Percentiles rank a stretch among this genome's conserved stretches.
Conservation (phyloP, 306 rosid genomes). For the Cicer bijugum region DNA sequence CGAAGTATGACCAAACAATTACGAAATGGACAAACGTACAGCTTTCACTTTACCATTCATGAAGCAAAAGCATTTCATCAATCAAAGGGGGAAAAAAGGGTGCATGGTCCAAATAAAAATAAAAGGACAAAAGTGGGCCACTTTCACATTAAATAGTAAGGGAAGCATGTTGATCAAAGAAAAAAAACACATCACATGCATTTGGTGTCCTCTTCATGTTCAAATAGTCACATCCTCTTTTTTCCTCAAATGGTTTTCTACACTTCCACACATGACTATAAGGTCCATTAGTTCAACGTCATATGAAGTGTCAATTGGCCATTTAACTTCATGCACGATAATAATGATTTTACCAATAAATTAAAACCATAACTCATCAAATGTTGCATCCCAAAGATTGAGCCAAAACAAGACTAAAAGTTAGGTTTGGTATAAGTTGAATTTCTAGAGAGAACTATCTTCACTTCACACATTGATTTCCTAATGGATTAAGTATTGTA, state of each 20-base stretch:
- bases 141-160: conserved; percentile 41
- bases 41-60: conserved; percentile 39
- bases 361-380: conserved; percentile 24
- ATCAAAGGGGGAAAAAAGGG: conserved; percentile 34
- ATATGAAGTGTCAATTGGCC: conserved; percentile 30
- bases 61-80: conserved; percentile 26
- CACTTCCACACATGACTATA: conserved; percentile 31
- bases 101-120: conserved; percentile 39
- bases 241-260: conserved; percentile 28
- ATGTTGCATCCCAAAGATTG: background rate
- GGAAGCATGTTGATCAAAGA: background rate
- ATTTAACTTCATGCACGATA: conserved; percentile 32
- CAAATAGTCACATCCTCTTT: conserved; percentile 46
- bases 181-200: conserved; percentile 52
- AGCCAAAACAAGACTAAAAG: background rate
- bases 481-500: conserved; percentile 61
- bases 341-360: conserved; percentile 18
- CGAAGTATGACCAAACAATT: conserved; percentile 18
- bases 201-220: conserved; percentile 49
- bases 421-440: conserved; percentile 14
- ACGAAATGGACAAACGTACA: conserved; percentile 46
- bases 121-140: conserved; percentile 41
- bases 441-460: conserved; percentile 37
- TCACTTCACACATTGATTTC: conserved; percentile 62
- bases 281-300: conserved; percentile 36